A percentile compares a stretch with the other conserved stretches of the same genome.
phyloP scores from a whole-genome alignment of 257 asterid species.

The Cruciata laevipes region DNA sequence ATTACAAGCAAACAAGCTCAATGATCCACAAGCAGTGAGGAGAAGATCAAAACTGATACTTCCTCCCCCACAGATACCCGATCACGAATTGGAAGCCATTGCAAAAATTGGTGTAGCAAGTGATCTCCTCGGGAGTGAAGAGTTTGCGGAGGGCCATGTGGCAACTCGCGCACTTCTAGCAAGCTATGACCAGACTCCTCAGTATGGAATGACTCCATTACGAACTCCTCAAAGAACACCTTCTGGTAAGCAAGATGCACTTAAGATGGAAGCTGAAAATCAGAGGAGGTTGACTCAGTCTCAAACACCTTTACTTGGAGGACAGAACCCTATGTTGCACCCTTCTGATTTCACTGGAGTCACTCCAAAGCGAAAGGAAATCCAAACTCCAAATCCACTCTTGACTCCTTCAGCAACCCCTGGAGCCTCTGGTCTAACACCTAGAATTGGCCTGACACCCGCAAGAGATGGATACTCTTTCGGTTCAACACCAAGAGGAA shows the following conservation, averaged over 20 bases:
- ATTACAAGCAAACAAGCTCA: conserved; percentile 89
- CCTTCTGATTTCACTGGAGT: conserved; percentile 99
- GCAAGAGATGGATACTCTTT: conserved; percentile 57
- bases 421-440: conserved; percentile 65
- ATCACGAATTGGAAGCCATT: conserved; percentile 94
- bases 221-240: conserved; percentile 96
- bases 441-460: conserved; percentile 85
- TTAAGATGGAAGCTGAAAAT: conserved; percentile 98
- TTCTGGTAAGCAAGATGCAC: conserved; percentile 81
- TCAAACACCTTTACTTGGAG: conserved; percentile 98
- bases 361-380: conserved; percentile 85
- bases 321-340: conserved; percentile 84
- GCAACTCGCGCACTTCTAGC: conserved; percentile 94
- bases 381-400: conserved; percentile 90
- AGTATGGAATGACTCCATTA: conserved; percentile 82
- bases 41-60: conserved; percentile 77
- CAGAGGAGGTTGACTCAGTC: conserved; percentile 76
- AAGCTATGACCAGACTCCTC: conserved; percentile 81
- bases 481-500: conserved; percentile 80
- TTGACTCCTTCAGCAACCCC: conserved; percentile 93
- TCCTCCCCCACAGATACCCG: conserved; percentile 95
- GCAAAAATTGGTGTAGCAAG: conserved; percentile 93
- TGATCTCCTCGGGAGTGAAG: conserved; percentile 79
- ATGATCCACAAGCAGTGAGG: conserved; percentile 91
- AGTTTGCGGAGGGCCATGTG: conserved; percentile 78